Evolutionary conservation across 2,329 filamentous ascomycete genomes (phyloP).

Genomic region (Xylariaceae sp.): DNA sequence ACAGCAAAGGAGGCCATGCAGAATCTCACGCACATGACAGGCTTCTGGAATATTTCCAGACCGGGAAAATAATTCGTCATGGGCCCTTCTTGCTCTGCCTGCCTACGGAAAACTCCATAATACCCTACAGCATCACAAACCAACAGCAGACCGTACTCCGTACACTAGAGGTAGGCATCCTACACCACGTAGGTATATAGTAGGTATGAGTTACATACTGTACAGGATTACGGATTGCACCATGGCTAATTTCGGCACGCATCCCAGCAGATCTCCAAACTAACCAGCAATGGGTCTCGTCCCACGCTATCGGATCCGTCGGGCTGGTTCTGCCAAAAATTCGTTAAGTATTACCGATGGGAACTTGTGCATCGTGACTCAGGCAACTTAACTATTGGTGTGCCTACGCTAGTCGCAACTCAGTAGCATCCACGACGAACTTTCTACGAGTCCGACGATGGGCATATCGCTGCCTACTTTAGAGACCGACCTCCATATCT

Average conservation of each 20-base stretch:
- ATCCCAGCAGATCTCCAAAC: constrained; percentile 29
- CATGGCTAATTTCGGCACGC: constrained; percentile 18
- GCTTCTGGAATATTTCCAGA: constrained; percentile 21
- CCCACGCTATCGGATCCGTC: constrained; percentile 29
- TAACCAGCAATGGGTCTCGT: constrained; percentile 26
- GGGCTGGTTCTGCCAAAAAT: constrained; percentile 24
- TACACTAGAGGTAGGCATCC: neutral
- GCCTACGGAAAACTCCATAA: neutral
- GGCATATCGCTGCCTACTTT: neutral
- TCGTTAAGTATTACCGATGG: constrained; percentile 5
- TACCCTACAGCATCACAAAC: no score
- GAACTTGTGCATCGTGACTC: constrained; percentile 4
- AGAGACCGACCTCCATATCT: neutral
- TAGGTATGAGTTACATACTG: constrained; percentile 2
- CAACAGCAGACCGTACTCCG: neutral
- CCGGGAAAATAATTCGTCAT: constrained; percentile 13
- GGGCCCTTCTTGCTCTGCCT: neutral
- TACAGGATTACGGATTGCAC: constrained; percentile 18
- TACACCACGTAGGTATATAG: neutral
- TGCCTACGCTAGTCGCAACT: neutral
- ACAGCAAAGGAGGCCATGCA: constrained; percentile 3
- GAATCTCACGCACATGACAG: constrained; percentile 8
- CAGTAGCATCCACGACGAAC: neutral
- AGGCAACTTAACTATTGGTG: neutral
- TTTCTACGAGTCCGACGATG: neutral